These are phyloP conservation scores for apple (Malus domestica) DNA, from an alignment of 306 rosid genomes.

Conservation along the genomic window ASM211411v1 NC_041790.1:470001-470500, in stretches of 20 bases:
- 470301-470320: slow-evolving; percentile 97
- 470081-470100: not conserved
- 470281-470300: slow-evolving; percentile 98
- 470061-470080: slow-evolving; percentile 83
- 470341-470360: slow-evolving; percentile 97
- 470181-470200: slow-evolving; percentile 94
- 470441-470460: not conserved
- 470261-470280: slow-evolving; percentile 90
- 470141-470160: slow-evolving; percentile 25
- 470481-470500: not conserved
- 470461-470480: slow-evolving; percentile 3
- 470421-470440: not conserved
- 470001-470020: slow-evolving; percentile 88
- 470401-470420: slow-evolving; percentile 38
- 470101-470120: not conserved
- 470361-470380: slow-evolving; percentile 92
- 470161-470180: slow-evolving; percentile 99
- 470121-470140: slow-evolving; percentile 13
- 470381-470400: slow-evolving; percentile 97
- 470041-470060: slow-evolving; percentile 97
- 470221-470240: slow-evolving; percentile 99
- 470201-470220: slow-evolving; percentile 97
- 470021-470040: slow-evolving; percentile 85
- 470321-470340: slow-evolving; percentile 77
- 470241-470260: slow-evolving; percentile 83